These are phyloP conservation scores for Ogataea ganodermae DNA, from an alignment of 805 yeast genomes.

Conservation along the genomic window DNA sequence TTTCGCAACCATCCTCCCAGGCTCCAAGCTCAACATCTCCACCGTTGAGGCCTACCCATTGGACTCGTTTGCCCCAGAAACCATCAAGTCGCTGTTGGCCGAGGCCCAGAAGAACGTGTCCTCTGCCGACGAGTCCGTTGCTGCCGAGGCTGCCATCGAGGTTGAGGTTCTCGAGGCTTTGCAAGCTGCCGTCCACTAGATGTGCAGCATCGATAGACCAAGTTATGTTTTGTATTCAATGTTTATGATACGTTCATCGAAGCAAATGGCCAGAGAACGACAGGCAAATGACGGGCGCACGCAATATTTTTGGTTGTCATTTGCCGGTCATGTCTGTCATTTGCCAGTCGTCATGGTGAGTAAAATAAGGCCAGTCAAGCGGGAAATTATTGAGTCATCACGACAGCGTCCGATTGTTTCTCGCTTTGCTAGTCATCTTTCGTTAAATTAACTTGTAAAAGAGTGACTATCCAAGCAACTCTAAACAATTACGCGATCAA, in stretches of 20 bases:
- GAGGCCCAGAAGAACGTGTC: slow-evolving; percentile 92
- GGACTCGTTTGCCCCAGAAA: slow-evolving; percentile 78
- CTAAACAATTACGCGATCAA: no score
- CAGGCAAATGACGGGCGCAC: no score
- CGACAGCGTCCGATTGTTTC: no score
- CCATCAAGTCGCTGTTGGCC: slow-evolving; percentile 76
- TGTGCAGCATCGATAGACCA: neutral
- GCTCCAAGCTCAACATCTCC: slow-evolving; percentile 83
- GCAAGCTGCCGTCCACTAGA: slow-evolving; percentile 57
- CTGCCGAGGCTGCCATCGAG: slow-evolving; percentile 94
- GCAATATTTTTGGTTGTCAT: no score
- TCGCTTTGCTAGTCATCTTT: no score
- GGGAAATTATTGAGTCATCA: no score
- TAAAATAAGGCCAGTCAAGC: no score
- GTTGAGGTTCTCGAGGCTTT: slow-evolving; percentile 95
- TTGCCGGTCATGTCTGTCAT: no score
- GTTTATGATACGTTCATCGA: slow-evolving; percentile 12
- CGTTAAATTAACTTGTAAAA: no score
- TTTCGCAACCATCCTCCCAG: slow-evolving; percentile 94
- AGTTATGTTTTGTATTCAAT: slow-evolving; percentile 9
- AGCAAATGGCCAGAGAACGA: no score
- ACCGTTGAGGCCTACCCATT: slow-evolving; percentile 95
- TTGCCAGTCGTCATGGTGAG: no score
- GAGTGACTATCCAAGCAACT: no score
- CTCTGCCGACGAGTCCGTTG: slow-evolving; percentile 82